Percentiles rank a stretch among this genome's conserved stretches.
Evolutionary conservation across 2,329 filamentous ascomycete genomes (phyloP).

Genomic region (Aspergillus jensenii): DNA sequence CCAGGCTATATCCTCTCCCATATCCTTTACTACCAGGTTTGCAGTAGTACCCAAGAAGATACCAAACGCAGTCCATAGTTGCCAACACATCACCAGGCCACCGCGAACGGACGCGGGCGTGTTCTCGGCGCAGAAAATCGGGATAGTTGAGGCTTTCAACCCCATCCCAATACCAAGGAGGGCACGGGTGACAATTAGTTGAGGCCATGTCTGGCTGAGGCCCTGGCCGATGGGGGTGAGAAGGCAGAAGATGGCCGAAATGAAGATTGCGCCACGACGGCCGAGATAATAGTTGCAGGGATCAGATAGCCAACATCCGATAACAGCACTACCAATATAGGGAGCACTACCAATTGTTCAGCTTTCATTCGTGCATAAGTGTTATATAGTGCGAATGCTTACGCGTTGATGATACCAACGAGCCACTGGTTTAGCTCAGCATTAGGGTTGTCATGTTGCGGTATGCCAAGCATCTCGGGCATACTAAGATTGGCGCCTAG

Average conservation of each 20-base stretch:
- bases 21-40: slow-evolving; percentile 63
- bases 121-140: slow-evolving; percentile 57
- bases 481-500: slow-evolving; percentile 52
- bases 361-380: slow-evolving; percentile 7
- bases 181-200: slow-evolving; percentile 57
- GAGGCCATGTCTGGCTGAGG: slow-evolving; percentile 58
- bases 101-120: slow-evolving; percentile 56
- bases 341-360: slow-evolving; percentile 39
- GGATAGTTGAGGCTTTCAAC: slow-evolving; percentile 57
- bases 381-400: slow-evolving; percentile 29
- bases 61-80: slow-evolving; percentile 58
- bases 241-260: slow-evolving; percentile 63
- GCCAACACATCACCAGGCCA: slow-evolving; percentile 57
- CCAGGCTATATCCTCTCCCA: slow-evolving; percentile 60
- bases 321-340: slow-evolving; percentile 52
- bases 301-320: slow-evolving; percentile 68
- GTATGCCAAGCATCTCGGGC: slow-evolving; percentile 48
- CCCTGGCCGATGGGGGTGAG: slow-evolving; percentile 69
- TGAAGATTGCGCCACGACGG: slow-evolving; percentile 64
- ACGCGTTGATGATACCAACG: slow-evolving; percentile 65
- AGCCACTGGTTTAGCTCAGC: slow-evolving; percentile 55
- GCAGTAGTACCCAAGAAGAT: slow-evolving; percentile 67
- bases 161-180: slow-evolving; percentile 65
- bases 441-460: slow-evolving; percentile 37
- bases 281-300: slow-evolving; percentile 60